Conservation (phyloP, 257 asterid genomes). For the Solanum ahanhuiri region DNA sequence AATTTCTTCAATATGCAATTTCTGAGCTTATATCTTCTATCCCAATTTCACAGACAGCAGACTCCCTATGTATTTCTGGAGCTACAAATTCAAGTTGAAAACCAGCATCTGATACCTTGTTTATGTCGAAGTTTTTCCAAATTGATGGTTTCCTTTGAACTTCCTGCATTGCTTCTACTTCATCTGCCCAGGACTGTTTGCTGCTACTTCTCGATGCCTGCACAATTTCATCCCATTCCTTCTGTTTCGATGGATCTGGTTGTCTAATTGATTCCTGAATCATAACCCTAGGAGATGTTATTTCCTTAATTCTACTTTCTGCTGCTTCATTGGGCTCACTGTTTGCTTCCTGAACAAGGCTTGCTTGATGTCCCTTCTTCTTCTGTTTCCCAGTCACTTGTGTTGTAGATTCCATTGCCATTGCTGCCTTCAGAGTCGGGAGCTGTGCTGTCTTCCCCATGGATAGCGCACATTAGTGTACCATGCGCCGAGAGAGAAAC, state of each 20-base stretch:
- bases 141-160: neutral
- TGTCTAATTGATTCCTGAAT: neutral
- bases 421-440: neutral
- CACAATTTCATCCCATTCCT: neutral
- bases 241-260: neutral
- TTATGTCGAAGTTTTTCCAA: neutral
- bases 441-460: neutral
- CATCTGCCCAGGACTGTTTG: neutral
- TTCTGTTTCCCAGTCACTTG: neutral
- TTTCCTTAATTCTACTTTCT: neutral
- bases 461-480: neutral
- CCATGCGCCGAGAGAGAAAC: neutral
- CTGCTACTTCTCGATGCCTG: neutral
- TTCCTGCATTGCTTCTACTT: neutral
- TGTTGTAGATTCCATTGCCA: neutral
- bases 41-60: neutral
- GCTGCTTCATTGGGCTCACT: neutral
- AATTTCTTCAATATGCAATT: neutral
- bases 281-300: neutral
- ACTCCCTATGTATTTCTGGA: neutral
- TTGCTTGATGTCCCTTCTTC: neutral
- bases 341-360: neutral
- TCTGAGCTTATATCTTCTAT: neutral
- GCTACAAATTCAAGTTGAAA: neutral
- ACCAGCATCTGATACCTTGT: neutral